phyloP scores from a whole-genome alignment of 345 rosid genomes.

The Hibiscus trionum region DNA sequence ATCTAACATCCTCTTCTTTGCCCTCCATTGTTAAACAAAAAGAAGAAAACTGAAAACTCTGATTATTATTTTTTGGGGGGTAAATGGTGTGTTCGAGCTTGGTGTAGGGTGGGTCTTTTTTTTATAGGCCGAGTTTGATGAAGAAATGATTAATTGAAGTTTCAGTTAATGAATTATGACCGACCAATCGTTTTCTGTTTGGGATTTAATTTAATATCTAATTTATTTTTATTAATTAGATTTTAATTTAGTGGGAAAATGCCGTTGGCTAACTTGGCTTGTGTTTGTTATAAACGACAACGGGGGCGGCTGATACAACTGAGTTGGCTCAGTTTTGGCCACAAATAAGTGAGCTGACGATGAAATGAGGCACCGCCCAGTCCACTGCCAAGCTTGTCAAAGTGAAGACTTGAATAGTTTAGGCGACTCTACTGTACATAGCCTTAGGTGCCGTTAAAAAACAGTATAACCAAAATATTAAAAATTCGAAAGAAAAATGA shows the following conservation, averaged over 20 bases:
- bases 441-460: no score
- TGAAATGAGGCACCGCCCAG: not conserved
- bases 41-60: no score
- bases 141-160: no score
- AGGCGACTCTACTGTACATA: no score
- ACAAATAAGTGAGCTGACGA: not conserved
- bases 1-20: not conserved
- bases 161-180: not conserved
- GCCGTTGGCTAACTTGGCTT: not conserved
- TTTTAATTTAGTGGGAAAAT: no score
- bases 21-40: not conserved
- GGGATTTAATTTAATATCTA: not conserved
- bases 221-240: not conserved
- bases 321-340: not conserved
- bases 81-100: not conserved
- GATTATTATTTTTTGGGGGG: no score
- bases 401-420: not conserved
- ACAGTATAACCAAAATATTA: no score
- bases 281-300: not conserved
- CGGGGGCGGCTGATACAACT: not conserved
- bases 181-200: not conserved
- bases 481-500: no score
- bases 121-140: not conserved
- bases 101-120: not conserved
- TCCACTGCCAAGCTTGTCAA: not conserved